Evolutionary conservation across 148 eudicot species (phyloP), one percentile per base, ranked within the genome.

Genomic region (Dianthus caryophyllus): DNA sequence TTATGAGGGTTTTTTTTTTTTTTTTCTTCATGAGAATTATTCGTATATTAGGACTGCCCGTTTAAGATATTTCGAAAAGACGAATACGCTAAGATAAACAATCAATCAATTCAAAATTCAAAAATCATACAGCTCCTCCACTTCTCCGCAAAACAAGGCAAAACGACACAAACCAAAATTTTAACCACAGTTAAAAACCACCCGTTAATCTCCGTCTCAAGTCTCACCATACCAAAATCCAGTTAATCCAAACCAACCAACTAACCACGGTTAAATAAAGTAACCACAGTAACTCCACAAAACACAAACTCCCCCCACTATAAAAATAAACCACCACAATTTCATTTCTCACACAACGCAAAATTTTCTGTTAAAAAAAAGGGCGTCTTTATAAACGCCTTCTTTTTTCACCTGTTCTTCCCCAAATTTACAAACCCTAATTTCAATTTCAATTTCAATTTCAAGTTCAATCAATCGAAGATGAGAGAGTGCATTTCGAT

Each of bases 331-430:
- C 53, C 44, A 41, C 44, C 6, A 5, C 31, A 25, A 31, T n/a
- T 18, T 29, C 49, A 18, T 21, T 46, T 49, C 18, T 47, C 47
- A 36, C 61, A 29, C 26, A 27, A 14, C 38, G 22, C 67, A 16
- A 16, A 15, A 54, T 20, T 56, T 21, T 62, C 54, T 20, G 7
- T 38, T 38, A 14, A 21, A 6, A 58, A 75, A 71, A 77, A 73
- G 73, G 80, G 83, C 80, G 83, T 80, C 83, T 80, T 80, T 57
- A 80, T 80, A 80, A 80, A 80, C 83, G 83, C 77, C 77, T 70
- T 77, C 80, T 61, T 56, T 29, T 64, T 49, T 2, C 6, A 22
- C n/a, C 14, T 16, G 5, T 36, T 18, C 44, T 41, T 9, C 44
- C 38, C 38, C 38, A 33, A 41, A 4, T 41, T 9, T 9, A 41